These are phyloP conservation scores for Tetrapyrgos nigripes DNA, from an alignment of 1,284 basidiomycete genomes.

Conservation along the genomic window DNA sequence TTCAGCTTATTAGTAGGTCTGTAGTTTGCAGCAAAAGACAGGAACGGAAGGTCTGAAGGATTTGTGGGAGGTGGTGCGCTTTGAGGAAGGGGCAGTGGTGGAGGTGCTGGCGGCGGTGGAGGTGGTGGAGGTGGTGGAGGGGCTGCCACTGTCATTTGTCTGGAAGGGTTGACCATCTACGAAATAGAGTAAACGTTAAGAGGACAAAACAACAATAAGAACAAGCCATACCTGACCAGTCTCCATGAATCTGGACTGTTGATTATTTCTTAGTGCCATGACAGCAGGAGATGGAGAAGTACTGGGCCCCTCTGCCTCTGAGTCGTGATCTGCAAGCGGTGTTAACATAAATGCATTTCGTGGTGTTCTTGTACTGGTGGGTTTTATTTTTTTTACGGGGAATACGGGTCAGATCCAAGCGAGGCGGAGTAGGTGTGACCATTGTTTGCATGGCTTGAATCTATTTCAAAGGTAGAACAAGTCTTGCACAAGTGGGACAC, in stretches of 20 bases:
- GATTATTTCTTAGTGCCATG: too few species aligned
- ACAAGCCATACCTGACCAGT: too few species aligned
- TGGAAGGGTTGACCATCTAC: too few species aligned
- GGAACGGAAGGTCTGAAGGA: neutral
- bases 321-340: neutral
- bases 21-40: neutral
- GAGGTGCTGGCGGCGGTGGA: too few species aligned
- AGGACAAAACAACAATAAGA: too few species aligned
- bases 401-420: neutral
- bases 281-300: neutral
- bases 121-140: too few species aligned
- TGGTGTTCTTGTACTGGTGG: neutral
- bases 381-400: neutral
- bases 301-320: neutral
- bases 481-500: neutral
- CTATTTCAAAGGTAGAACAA: neutral
- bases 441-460: neutral
- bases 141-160: too few species aligned
- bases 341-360: neutral
- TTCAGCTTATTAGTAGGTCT: neutral
- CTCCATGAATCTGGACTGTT: too few species aligned
- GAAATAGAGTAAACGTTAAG: too few species aligned
- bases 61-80: neutral
- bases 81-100: neutral
- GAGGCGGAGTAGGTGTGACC: neutral